These are phyloP conservation scores for Przewalskia tangutica DNA, from an alignment of 257 asterid genomes.

Conservation along the genomic window DNA sequence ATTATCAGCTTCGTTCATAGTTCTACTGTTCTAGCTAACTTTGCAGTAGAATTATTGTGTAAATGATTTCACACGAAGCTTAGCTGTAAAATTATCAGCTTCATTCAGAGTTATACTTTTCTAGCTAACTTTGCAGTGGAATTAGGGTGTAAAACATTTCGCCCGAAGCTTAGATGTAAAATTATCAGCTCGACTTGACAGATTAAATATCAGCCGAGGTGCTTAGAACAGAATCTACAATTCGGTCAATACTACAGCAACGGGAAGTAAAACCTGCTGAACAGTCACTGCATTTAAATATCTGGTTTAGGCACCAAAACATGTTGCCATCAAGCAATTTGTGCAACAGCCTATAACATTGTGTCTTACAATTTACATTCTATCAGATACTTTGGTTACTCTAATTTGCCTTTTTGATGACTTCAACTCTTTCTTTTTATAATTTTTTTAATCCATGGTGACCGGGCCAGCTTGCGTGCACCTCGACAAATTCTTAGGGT, in stretches of 20 bases:
- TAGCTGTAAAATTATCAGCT: neutral
- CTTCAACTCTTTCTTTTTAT: neutral
- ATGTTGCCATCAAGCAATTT: neutral
- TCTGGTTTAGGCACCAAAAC: neutral
- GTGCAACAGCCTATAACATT: neutral
- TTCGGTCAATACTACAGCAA: neutral
- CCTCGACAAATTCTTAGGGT: neutral
- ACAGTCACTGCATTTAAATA: neutral
- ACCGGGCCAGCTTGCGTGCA: neutral
- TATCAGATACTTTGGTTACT: neutral
- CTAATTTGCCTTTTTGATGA: neutral
- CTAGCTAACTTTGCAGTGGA: neutral
- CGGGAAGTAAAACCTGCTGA: neutral
- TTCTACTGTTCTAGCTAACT: neutral
- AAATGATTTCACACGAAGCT: neutral
- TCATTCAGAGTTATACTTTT: neutral
- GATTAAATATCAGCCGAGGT: neutral
- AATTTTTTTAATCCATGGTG: neutral
- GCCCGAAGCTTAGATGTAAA: neutral
- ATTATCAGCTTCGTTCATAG: neutral
- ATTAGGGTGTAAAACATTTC: neutral
- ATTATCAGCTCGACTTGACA: neutral
- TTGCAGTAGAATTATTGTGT: neutral
- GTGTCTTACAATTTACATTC: neutral
- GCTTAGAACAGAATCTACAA: neutral